phyloP scores from a whole-genome alignment of 305 asterid species.

The Euphrasia arctica region DNA sequence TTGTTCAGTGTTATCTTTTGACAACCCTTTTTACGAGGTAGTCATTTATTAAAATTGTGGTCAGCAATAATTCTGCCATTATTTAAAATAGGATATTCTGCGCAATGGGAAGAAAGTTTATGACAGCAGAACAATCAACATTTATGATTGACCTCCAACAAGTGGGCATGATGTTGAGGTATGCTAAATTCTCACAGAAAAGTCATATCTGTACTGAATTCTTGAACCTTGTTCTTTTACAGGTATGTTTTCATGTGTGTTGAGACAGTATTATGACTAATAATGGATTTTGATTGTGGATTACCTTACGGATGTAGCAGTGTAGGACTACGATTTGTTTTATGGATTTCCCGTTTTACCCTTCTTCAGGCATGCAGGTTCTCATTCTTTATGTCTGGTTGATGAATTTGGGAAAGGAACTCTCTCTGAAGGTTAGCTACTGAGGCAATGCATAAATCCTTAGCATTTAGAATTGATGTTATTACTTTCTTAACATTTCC shows the following conservation, averaged over 20 bases:
- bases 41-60: slow-evolving; percentile 15
- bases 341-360: slow-evolving; percentile 12
- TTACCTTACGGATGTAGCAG: slow-evolving; percentile 21
- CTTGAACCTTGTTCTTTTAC: slow-evolving; percentile 17
- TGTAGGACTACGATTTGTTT: slow-evolving; percentile 12
- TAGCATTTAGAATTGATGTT: slow-evolving; percentile 24
- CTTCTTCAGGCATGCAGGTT: slow-evolving; percentile 74
- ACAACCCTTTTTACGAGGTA: slow-evolving; percentile 19
- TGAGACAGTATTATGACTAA: background rate
- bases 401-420: slow-evolving; percentile 99
- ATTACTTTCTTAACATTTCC: slow-evolving; percentile 25
- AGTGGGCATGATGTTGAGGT: slow-evolving; percentile 96
- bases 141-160: slow-evolving; percentile 99
- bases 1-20: slow-evolving; percentile 24
- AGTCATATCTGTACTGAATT: slow-evolving; percentile 17
- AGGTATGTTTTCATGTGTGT: slow-evolving; percentile 5
- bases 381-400: slow-evolving; percentile 78
- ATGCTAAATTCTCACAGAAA: slow-evolving; percentile 23
- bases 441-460: slow-evolving; percentile 14
- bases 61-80: slow-evolving; percentile 19
- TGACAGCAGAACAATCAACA: slow-evolving; percentile 97
- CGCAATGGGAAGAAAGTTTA: slow-evolving; percentile 86
- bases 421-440: slow-evolving; percentile 83
- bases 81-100: slow-evolving; percentile 71
- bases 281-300: slow-evolving; percentile 7